Percentiles rank a stretch among this genome's conserved stretches.
These are phyloP conservation scores for Candida ovalis DNA, from an alignment of 805 yeast species.

Conservation along the genomic window DNA sequence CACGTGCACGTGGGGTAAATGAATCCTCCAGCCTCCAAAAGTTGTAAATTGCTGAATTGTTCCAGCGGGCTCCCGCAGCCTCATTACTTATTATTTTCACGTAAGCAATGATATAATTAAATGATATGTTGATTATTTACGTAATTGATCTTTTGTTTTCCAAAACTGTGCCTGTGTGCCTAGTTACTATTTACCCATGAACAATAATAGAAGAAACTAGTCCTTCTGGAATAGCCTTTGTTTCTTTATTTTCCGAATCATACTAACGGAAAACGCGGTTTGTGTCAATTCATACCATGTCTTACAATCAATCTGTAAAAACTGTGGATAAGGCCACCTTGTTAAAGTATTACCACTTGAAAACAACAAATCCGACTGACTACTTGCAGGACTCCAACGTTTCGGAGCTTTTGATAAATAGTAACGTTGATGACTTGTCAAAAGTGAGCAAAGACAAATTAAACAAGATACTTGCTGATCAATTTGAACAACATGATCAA, in stretches of 20 bases:
- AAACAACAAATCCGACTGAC: constrained; percentile 37
- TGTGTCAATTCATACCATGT: no score
- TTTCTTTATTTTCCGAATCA: no score
- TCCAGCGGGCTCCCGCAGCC: no score
- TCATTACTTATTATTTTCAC: no score
- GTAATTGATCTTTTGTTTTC: no score
- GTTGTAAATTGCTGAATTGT: not conserved
- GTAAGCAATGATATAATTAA: no score
- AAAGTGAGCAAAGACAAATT: constrained; percentile 24
- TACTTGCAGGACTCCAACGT: constrained; percentile 22
- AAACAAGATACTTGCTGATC: constrained; percentile 22
- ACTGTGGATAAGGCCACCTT: constrained; percentile 8
- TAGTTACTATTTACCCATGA: no score
- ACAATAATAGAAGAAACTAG: no score
- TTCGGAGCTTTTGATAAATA: constrained; percentile 5
- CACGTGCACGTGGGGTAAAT: constrained; percentile 12
- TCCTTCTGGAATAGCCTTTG: no score
- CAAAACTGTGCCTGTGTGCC: no score
- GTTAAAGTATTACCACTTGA: constrained; percentile 39
- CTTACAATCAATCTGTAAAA: not conserved
- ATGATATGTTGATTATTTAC: no score
- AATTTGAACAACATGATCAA: constrained; percentile 4
- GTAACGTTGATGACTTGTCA: constrained; percentile 11
- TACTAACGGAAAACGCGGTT: no score
- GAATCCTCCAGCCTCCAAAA: not conserved